Conservation (phyloP, 129 eudicot genomes). For the Chrysanthemum makinoi region DNA sequence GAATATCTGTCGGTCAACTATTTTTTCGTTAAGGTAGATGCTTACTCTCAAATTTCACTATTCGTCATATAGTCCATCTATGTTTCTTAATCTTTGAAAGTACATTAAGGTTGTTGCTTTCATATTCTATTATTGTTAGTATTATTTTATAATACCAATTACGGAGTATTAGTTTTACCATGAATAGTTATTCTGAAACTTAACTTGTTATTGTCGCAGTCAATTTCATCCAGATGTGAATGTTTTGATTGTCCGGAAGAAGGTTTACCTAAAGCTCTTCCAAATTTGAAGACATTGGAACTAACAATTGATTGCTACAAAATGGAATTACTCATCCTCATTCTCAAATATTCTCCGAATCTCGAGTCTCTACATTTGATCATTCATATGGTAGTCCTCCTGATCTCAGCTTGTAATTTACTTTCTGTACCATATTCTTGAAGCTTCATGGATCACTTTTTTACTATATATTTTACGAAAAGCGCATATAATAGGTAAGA, state of each 20-base stretch:
- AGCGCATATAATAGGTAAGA: background rate
- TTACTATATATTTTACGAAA: background rate
- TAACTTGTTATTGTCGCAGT: no score
- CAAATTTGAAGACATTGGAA: slow-evolving; percentile 2
- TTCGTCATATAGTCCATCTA: no score
- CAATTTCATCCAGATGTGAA: background rate
- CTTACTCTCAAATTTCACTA: no score
- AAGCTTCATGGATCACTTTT: background rate
- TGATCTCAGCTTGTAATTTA: background rate
- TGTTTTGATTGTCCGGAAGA: background rate
- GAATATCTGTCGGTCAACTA: background rate
- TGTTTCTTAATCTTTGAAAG: background rate
- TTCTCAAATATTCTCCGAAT: slow-evolving; percentile 8
- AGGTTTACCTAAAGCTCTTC: background rate
- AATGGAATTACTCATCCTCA: background rate
- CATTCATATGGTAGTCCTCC: slow-evolving; percentile 1
- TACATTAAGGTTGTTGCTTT: no score
- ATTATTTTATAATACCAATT: no score
- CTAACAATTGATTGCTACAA: background rate
- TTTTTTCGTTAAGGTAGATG: background rate
- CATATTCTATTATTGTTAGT: no score
- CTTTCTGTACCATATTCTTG: background rate
- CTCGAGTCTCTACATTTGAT: slow-evolving; percentile 9
- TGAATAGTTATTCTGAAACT: background rate
- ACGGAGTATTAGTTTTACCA: no score